Conservation (phyloP, 257 asterid genomes). For the Fraxinus pennsylvanica region DNA sequence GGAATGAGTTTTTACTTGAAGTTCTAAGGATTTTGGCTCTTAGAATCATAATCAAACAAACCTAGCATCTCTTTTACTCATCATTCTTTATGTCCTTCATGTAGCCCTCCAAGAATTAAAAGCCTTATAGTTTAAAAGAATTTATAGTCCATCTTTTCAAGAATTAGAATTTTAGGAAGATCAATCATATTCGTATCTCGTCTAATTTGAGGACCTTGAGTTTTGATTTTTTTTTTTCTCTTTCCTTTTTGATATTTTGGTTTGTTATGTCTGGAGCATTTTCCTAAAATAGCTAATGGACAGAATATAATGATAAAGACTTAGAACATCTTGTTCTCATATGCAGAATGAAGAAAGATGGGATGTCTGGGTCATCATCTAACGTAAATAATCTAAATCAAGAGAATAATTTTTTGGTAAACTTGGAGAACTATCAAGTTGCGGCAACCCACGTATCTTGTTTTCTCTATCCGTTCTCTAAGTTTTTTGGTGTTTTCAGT, state of each 20-base stretch:
- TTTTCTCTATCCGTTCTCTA: no score
- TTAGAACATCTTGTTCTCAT: background rate
- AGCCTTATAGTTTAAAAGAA: background rate
- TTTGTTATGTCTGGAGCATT: background rate
- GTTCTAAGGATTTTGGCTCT: no score
- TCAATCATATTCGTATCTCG: no score
- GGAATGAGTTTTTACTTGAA: background rate
- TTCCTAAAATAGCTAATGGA: background rate
- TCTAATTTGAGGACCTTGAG: background rate
- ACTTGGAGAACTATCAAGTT: no score
- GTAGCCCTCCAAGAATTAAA: background rate
- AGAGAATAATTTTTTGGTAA: no score
- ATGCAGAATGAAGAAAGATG: slow-evolving; percentile 19
- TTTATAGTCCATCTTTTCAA: no score
- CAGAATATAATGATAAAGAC: background rate
- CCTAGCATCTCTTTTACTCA: background rate
- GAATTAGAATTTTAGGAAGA: no score
- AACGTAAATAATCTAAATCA: background rate
- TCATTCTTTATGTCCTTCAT: background rate
- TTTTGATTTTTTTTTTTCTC: background rate
- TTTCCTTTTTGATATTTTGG: background rate
- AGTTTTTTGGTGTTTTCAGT: no score
- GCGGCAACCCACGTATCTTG: no score
- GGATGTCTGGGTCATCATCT: background rate
- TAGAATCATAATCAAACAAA: no score